Percentiles rank a stretch among this genome's conserved stretches.
Evolutionary conservation across 768 basidiomycete species (phyloP).

Genomic region (Kwoniella heveanensis): DNA sequence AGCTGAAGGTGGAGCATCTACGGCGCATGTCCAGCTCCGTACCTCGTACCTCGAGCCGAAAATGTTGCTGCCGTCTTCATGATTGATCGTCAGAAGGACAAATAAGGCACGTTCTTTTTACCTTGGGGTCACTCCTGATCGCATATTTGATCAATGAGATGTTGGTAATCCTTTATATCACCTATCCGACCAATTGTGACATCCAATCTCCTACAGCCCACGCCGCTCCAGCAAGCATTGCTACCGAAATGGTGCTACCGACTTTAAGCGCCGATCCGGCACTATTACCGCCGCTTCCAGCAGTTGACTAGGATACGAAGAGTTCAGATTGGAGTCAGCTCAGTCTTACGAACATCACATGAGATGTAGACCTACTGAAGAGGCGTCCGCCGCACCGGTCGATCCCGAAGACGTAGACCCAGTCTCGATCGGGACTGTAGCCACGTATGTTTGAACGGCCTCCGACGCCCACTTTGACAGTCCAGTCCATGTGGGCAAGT

Average conservation of each 20-base stretch:
- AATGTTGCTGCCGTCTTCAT: no score
- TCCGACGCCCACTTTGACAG: background rate
- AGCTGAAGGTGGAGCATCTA: no score
- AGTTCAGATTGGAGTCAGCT: no score
- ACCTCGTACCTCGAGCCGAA: no score
- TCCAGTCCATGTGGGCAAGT: background rate
- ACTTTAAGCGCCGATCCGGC: background rate
- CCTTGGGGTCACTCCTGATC: no score
- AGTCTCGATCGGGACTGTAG: background rate
- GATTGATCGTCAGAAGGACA: no score
- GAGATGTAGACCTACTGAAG: background rate
- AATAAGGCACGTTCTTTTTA: no score
- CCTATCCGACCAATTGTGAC: background rate
- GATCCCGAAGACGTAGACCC: background rate
- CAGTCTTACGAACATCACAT: background rate
- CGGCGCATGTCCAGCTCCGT: no score
- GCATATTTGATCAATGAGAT: no score
- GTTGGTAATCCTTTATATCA: no score
- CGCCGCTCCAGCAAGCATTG: background rate
- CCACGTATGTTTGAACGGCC: background rate
- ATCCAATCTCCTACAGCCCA: background rate
- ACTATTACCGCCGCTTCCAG: background rate
- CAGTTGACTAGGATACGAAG: background rate
- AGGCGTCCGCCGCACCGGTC: background rate
- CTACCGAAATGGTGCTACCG: background rate